Base-by-base conservation (phyloP, 1,284 basidiomycete species). In the Takashimella koratensis region DNA sequence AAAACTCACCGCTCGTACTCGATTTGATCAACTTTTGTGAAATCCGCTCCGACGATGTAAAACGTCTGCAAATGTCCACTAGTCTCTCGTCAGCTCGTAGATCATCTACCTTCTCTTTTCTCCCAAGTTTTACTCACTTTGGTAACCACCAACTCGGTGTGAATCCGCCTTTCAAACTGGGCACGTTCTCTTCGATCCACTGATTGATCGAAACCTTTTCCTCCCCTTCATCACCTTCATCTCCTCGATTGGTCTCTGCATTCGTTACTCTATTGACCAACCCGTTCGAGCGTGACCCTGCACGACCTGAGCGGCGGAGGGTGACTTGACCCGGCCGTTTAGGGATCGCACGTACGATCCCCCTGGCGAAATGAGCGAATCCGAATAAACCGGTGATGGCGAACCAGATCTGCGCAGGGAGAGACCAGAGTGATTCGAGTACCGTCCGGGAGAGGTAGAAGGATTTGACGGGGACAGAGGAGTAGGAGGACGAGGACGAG, bases 21-120 rank as follows among this genome's bases (percentile, higher is more conserved):
- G 53, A 91, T 81, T 50, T 79, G 79, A 72, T 93, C 87, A 43
- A 83, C 79, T 53, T 84, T 83, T 1, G 84, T 83, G 63, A 93
- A 92, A 71, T 79, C 66, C 13, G 75, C 78, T 2, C 74, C 51
- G n/a, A 75, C 75, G 16, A 68, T 73, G 60, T 70, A 79, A 21
- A 74, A 66, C 1, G 79, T 80, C 56, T 80, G 77, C 4, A 77
- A 53, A 55, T 78, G 77, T 5, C 78, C 78, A 46, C 74, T 77
- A 40, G 16, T 36, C 30, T 36, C 30, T 36, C 30, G n/a, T n/a
- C 30, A 36, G 10, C 30, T 36, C 30, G 16, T n/a, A n/a, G n/a
- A 8, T 36, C 30, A 16, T 36, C 16, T 16, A 36, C 16, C 16
- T n/a, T 43, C 39, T 22, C 6, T 16, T 22, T 12, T 21, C 4